Evolutionary conservation across 495 filamentous ascomycete genomes (phyloP).

Genomic region (Melanomma pulvis-pyrius): DNA sequence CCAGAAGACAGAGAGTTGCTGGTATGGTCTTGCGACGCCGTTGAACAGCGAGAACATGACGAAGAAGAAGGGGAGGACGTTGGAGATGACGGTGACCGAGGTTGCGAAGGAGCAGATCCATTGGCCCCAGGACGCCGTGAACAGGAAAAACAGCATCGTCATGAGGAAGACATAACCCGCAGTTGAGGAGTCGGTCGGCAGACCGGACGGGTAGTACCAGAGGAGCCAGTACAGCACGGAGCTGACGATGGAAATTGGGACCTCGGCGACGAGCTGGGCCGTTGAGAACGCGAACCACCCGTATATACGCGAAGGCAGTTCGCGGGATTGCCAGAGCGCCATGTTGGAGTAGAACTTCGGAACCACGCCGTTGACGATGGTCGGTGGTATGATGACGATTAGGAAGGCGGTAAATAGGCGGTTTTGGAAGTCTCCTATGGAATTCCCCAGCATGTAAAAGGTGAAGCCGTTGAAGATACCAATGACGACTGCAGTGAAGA

Average conservation of each 20-base stretch:
- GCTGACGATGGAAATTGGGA: conserved; percentile 68
- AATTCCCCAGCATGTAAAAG: conserved; percentile 73
- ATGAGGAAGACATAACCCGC: conserved; percentile 86
- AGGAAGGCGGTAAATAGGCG: conserved; percentile 78
- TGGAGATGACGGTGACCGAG: conserved; percentile 77
- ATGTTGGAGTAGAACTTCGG: conserved; percentile 83
- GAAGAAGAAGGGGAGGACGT: conserved; percentile 78
- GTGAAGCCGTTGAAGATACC: conserved; percentile 69
- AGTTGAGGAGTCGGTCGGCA: conserved; percentile 63
- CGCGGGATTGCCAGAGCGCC: conserved; percentile 73
- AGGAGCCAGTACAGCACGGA: conserved; percentile 70
- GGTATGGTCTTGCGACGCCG: conserved; percentile 60
- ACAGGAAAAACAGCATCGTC: conserved; percentile 79
- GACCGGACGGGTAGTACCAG: conserved; percentile 80
- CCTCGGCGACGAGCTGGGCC: conserved; percentile 74
- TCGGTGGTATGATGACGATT: conserved; percentile 73
- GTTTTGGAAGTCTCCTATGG: conserved; percentile 72
- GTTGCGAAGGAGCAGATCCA: conserved; percentile 78
- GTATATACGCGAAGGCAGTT: conserved; percentile 77
- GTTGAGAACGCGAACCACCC: conserved; percentile 82
- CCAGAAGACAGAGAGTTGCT: conserved; percentile 46
- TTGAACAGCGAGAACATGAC: conserved; percentile 77
- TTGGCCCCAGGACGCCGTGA: conserved; percentile 77
- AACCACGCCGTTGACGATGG: conserved; percentile 72
- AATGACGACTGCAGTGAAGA: conserved; percentile 69